Conservation (phyloP, 2,329 filamentous ascomycete species). For the Botrytis fabae region DNA sequence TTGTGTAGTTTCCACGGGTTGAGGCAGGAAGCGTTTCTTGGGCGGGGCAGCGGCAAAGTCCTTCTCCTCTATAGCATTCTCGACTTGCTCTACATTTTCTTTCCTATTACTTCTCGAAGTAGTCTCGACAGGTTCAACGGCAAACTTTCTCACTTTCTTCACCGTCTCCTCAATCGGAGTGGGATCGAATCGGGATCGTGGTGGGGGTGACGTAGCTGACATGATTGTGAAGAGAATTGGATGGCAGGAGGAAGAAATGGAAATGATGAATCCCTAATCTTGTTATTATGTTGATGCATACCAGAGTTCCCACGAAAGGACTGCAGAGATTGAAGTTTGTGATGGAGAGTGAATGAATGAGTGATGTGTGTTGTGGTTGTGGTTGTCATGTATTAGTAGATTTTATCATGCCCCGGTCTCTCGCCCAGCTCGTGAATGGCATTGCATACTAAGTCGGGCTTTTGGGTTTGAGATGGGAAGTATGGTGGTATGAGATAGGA, state of each 20-base stretch:
- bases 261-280: slow-evolving; percentile 21
- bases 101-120: slow-evolving; percentile 44
- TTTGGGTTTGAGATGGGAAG: neutral
- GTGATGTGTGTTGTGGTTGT: slow-evolving; percentile 2
- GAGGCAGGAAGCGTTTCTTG: slow-evolving; percentile 63
- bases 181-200: slow-evolving; percentile 38
- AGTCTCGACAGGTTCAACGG: slow-evolving; percentile 48
- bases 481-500: neutral
- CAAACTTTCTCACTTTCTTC: slow-evolving; percentile 43
- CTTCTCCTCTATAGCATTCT: slow-evolving; percentile 35
- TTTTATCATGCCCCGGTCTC: slow-evolving; percentile 4
- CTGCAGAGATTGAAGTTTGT: slow-evolving; percentile 5
- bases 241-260: slow-evolving; percentile 1
- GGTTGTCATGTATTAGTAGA: slow-evolving; percentile 8
- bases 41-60: slow-evolving; percentile 40
- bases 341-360: neutral
- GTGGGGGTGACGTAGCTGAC: slow-evolving; percentile 37
- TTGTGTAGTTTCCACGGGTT: slow-evolving; percentile 71
- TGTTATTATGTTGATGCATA: slow-evolving; percentile 24
- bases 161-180: slow-evolving; percentile 42
- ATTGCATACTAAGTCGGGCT: neutral
- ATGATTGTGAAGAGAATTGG: slow-evolving; percentile 28
- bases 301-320: slow-evolving; percentile 4
- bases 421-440: neutral
- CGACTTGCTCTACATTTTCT: slow-evolving; percentile 29